Percentiles rank a stretch among this genome's conserved stretches.
These are phyloP conservation scores for Fusarium sp. DNA, from an alignment of 2,329 filamentous ascomycete species.

Conservation along the genomic window DNA sequence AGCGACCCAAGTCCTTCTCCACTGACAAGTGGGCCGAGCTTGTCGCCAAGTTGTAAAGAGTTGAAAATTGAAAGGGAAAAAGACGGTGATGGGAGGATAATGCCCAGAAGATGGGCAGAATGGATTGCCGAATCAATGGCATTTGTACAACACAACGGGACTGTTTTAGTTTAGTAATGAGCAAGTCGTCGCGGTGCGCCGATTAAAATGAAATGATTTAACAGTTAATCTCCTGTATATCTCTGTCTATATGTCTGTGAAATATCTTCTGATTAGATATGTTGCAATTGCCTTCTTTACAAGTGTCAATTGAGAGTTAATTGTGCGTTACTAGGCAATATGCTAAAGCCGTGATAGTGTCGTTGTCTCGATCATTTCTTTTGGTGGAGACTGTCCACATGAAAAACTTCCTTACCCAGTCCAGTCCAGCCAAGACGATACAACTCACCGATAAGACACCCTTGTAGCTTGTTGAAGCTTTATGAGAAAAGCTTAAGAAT, in stretches of 20 bases:
- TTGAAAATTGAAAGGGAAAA: slow-evolving; percentile 26
- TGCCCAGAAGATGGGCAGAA: slow-evolving; percentile 32
- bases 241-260: not conserved
- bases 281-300: not conserved
- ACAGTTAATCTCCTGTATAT: slow-evolving; percentile 25
- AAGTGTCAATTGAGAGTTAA: not conserved
- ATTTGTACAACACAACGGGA: slow-evolving; percentile 46
- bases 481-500: not conserved
- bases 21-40: slow-evolving; percentile 97
- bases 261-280: not conserved
- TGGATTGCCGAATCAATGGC: slow-evolving; percentile 39
- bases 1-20: slow-evolving; percentile 99
- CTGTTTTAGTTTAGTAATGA: slow-evolving; percentile 46
- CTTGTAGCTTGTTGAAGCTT: not conserved
- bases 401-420: slow-evolving; percentile 4
- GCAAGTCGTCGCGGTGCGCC: slow-evolving; percentile 40
- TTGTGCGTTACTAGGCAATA: not conserved
- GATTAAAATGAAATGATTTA: slow-evolving; percentile 43
- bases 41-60: slow-evolving; percentile 84
- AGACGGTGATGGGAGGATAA: slow-evolving; percentile 31
- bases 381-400: slow-evolving; percentile 25
- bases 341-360: not conserved
- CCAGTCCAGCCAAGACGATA: not conserved
- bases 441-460: not conserved
- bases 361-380: not conserved